These are phyloP conservation scores for Fusarium sp. DNA, from an alignment of 2,329 filamentous ascomycete genomes.

Conservation along the genomic window DNA sequence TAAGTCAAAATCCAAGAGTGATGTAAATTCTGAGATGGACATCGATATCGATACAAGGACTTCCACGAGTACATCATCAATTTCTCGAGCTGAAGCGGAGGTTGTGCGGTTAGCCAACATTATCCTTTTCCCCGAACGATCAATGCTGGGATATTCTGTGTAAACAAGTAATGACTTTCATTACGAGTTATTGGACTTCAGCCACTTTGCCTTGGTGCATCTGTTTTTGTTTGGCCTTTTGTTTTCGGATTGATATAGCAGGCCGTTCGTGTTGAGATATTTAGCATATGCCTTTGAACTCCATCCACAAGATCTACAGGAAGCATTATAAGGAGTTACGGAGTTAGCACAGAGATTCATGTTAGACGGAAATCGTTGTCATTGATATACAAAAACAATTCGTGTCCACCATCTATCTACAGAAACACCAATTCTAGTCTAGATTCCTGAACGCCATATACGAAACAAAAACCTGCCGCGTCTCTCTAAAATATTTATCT, in stretches of 20 bases:
- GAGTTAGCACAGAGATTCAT: slow-evolving; percentile 14
- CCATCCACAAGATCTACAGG: not conserved
- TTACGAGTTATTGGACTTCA: not conserved
- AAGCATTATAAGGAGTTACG: slow-evolving; percentile 33
- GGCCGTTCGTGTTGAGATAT: not conserved
- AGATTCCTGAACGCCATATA: not conserved
- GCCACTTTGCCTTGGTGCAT: not conserved
- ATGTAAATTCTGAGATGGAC: slow-evolving; percentile 48
- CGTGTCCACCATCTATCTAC: not conserved
- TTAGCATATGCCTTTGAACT: not conserved
- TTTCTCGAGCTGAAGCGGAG: slow-evolving; percentile 61
- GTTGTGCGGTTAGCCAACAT: slow-evolving; percentile 67
- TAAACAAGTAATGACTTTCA: slow-evolving; percentile 12
- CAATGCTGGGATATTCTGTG: slow-evolving; percentile 51
- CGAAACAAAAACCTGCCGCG: not conserved
- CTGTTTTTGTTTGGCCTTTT: too few relatives aligned
- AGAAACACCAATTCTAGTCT: not conserved
- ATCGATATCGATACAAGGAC: slow-evolving; percentile 44
- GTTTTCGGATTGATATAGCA: not conserved
- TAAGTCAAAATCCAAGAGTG: slow-evolving; percentile 40
- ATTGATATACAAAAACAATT: slow-evolving; percentile 8
- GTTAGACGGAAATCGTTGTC: slow-evolving; percentile 9
- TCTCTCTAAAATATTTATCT: slow-evolving; percentile 1
- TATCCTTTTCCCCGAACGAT: slow-evolving; percentile 67
- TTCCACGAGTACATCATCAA: slow-evolving; percentile 43